Base-by-base conservation (phyloP, 176 grass and related monocot species). In the sorghum (Sorghum bicolor) region DNA sequence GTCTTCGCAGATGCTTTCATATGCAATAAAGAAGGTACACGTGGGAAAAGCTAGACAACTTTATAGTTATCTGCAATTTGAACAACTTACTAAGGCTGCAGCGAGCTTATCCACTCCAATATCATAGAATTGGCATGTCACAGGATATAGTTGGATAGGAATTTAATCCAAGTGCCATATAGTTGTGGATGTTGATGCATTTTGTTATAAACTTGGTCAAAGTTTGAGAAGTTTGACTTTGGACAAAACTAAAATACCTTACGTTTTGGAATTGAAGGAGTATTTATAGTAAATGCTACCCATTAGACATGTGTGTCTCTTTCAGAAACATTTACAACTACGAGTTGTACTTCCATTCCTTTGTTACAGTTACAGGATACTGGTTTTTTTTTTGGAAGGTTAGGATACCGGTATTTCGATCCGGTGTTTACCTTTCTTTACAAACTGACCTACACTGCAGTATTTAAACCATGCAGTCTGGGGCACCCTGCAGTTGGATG, bases 1-100 rank as follows among this genome's bases (percentile, higher is more conserved):
- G 96, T 99, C 96, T 83, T 86, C 93, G 66, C 93, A 96, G 66
- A 94, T 99, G 96, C 41, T 99, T 61, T 96, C 91, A 2, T 92
- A 87, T 90, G 91, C 86, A 34, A 95, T 99, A 87, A 90, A 89
- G 76, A 99, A 99, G 96, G 96, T 98, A 75, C 58, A 74, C 33
- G 55, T 80, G 64, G 81, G 62, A 83, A 77, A 38, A 74, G 28
- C 31, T 76, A 70, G 17, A 68, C 16, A 45, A 20, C 64, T 17
- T 57, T 22, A 29, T 72, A 10, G 44, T 60, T 57, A 13, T 86
- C 5, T 71, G 5, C 64, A 55, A 65, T 15, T 83, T 53, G 13
- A 80, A 68, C 28, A 77, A 20, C 58, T 30, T 79, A 57, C 41
- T 64, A 44, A 73, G 40, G n/a, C 65, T 55, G 25, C 65, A 66